Evolutionary conservation across 139 green algal species (phyloP).

Genomic region (Microglena sp.): DNA sequence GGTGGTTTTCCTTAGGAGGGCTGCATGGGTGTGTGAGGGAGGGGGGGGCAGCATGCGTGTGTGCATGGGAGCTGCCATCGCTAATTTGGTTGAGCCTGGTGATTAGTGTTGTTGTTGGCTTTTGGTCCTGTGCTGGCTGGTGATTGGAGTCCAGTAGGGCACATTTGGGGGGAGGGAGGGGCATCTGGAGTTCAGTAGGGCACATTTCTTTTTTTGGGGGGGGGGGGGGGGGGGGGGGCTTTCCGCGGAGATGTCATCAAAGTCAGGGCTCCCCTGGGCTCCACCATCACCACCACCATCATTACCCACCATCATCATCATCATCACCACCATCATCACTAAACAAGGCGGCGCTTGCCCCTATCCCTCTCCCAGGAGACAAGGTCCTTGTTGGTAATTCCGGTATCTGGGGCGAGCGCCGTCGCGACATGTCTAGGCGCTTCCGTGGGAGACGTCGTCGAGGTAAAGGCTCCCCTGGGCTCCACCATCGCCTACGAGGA

Average conservation of each 20-base stretch:
- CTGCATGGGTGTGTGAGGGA: slow-evolving; percentile 48
- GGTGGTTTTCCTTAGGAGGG: slow-evolving; percentile 80
- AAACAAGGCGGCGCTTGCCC: too few species aligned
- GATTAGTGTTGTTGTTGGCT: slow-evolving; percentile 26
- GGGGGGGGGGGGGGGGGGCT: too few species aligned
- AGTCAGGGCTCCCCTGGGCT: slow-evolving; percentile 55
- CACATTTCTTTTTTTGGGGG: too few species aligned
- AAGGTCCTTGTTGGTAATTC: slow-evolving; percentile 29
- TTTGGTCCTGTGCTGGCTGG: neutral
- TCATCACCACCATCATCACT: too few species aligned
- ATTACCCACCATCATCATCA: too few species aligned
- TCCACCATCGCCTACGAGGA: slow-evolving; percentile 55
- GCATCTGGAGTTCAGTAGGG: too few species aligned
- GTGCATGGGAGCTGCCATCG: slow-evolving; percentile 83
- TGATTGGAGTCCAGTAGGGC: too few species aligned
- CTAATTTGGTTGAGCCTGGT: slow-evolving; percentile 84
- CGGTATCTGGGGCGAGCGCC: slow-evolving; percentile 86
- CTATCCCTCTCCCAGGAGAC: too few species aligned
- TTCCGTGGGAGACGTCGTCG: slow-evolving; percentile 69
- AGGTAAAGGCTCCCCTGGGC: slow-evolving; percentile 60
- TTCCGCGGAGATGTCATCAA: slow-evolving; percentile 66
- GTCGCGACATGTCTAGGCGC: slow-evolving; percentile 68
- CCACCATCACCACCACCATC: slow-evolving; percentile 63
- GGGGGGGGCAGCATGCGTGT: neutral
- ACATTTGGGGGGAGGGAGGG: too few species aligned